Evolutionary conservation across 371 early-diverging fungal genomes (phyloP).

Genomic region (Parasitella parasitica): DNA sequence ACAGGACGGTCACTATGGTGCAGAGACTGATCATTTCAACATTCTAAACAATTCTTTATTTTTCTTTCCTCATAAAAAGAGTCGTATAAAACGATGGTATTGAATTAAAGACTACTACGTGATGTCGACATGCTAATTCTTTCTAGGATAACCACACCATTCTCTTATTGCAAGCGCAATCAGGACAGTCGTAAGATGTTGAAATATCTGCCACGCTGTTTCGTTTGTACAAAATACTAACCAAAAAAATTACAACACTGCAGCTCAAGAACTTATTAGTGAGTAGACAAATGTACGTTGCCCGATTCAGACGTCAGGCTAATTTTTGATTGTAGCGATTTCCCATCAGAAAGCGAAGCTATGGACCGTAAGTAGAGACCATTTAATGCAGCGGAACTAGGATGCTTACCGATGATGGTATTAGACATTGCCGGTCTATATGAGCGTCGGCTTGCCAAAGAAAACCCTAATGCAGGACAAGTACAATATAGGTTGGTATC

Average conservation of each 20-base stretch:
- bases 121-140: background rate
- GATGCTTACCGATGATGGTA: background rate
- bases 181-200: constrained; percentile 16
- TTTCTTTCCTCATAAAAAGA: background rate
- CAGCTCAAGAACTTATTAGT: constrained; percentile 38
- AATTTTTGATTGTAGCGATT: constrained; percentile 24
- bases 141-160: constrained; percentile 27
- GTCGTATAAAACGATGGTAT: background rate
- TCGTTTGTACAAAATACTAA: background rate
- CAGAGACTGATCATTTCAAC: background rate
- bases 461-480: constrained; percentile 42
- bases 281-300: constrained; percentile 2
- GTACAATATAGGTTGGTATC: constrained; percentile 55
- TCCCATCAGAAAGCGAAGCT: constrained; percentile 29
- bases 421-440: constrained; percentile 44
- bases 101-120: background rate
- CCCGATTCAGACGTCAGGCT: background rate
- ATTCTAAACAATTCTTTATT: constrained; percentile 2
- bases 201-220: background rate
- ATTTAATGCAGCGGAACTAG: background rate
- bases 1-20: background rate
- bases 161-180: constrained; percentile 18
- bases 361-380: constrained; percentile 35
- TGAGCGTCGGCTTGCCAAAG: constrained; percentile 39
- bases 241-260: background rate